Conservation (phyloP, 2,329 filamentous ascomycete genomes). For the Byssochlamys sp. region DNA sequence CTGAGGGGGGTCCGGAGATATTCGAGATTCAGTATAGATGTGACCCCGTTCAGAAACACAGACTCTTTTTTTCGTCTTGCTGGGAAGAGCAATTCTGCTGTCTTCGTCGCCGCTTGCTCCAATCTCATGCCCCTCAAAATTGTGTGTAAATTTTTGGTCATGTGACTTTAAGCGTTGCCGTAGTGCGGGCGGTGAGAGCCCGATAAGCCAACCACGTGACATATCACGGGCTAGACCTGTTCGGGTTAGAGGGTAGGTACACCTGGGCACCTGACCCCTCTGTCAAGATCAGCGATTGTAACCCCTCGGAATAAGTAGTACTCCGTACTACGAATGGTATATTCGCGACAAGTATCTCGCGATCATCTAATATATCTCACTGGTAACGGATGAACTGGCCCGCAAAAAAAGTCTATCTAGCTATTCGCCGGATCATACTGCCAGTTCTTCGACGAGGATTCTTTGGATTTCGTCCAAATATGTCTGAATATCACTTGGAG, state of each 20-base stretch:
- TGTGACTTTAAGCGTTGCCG: conserved; percentile 26
- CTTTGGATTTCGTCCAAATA: too few species aligned
- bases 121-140: conserved; percentile 8
- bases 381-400: too few species aligned
- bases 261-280: too few species aligned
- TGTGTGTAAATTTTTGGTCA: conserved; percentile 29
- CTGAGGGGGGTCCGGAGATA: background rate
- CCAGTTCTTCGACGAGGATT: too few species aligned
- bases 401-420: too few species aligned
- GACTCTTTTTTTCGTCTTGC: background rate
- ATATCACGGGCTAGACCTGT: background rate
- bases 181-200: conserved; percentile 15
- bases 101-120: background rate
- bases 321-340: too few species aligned
- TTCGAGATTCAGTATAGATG: background rate
- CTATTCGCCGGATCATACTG: too few species aligned
- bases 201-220: conserved; percentile 4
- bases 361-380: too few species aligned
- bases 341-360: too few species aligned
- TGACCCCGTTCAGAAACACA: background rate
- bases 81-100: background rate
- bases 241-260: background rate
- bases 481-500: too few species aligned
- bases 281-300: too few species aligned
- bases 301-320: too few species aligned